A percentile compares a stretch with the other conserved stretches of the same genome.
These are phyloP conservation scores for Coffea eugenioides DNA, from an alignment of 257 asterid species.

Conservation along the genomic window DNA sequence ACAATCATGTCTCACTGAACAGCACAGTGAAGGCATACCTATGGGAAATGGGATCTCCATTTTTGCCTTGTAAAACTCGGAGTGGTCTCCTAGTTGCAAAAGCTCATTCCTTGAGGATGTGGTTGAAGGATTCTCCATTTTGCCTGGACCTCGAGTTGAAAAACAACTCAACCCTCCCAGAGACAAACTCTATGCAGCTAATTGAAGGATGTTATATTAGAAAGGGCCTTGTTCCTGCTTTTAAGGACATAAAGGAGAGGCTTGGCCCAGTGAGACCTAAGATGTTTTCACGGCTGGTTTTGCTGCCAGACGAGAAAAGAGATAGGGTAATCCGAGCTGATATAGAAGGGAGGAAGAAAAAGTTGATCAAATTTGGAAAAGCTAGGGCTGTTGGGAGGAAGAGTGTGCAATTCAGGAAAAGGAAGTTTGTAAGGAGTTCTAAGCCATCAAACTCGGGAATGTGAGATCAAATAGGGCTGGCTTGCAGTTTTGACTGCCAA, in stretches of 20 bases:
- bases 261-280: slow-evolving; percentile 78
- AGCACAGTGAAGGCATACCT: slow-evolving; percentile 80
- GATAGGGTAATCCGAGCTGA: slow-evolving; percentile 59
- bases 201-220: slow-evolving; percentile 84
- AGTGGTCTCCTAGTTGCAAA: slow-evolving; percentile 75
- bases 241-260: slow-evolving; percentile 69
- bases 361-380: slow-evolving; percentile 48
- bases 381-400: slow-evolving; percentile 34
- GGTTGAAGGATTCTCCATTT: slow-evolving; percentile 94
- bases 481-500: neutral
- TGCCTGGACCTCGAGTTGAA: slow-evolving; percentile 90
- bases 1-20: slow-evolving; percentile 74
- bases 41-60: slow-evolving; percentile 99
- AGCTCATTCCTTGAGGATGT: slow-evolving; percentile 80
- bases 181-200: slow-evolving; percentile 80
- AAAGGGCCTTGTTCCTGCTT: slow-evolving; percentile 91
- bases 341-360: slow-evolving; percentile 60
- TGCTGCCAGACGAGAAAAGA: slow-evolving; percentile 75
- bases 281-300: slow-evolving; percentile 84
- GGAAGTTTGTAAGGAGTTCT: slow-evolving; percentile 33
- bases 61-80: slow-evolving; percentile 80
- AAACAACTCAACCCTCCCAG: slow-evolving; percentile 58
- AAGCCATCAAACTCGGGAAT: slow-evolving; percentile 15
- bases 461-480: neutral
- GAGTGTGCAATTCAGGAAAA: slow-evolving; percentile 29